Conservation (phyloP, 257 asterid species). For the Linaria vulgaris region DNA sequence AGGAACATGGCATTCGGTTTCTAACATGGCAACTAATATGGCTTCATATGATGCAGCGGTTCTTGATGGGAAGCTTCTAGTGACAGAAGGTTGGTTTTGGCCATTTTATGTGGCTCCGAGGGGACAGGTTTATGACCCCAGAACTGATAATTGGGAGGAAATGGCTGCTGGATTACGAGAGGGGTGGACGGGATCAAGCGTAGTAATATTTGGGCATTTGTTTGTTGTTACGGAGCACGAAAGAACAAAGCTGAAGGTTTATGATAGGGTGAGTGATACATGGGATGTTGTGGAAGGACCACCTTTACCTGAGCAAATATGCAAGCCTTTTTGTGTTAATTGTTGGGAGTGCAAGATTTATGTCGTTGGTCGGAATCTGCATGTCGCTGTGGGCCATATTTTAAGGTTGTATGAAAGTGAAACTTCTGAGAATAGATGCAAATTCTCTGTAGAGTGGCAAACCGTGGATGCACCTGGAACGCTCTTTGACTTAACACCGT, state of each 20-base stretch:
- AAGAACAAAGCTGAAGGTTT: conserved; percentile 86
- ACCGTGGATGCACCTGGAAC: conserved; percentile 76
- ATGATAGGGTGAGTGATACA: conserved; percentile 59
- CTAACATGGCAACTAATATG: conserved; percentile 77
- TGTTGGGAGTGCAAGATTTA: conserved; percentile 51
- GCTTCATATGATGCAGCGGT: conserved; percentile 82
- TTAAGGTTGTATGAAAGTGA: conserved; percentile 13
- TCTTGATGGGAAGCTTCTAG: conserved; percentile 80
- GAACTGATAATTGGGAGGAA: conserved; percentile 67
- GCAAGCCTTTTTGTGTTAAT: conserved; percentile 80
- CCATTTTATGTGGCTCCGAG: conserved; percentile 89
- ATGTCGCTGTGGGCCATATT: conserved; percentile 83
- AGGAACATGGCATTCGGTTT: conserved; percentile 68
- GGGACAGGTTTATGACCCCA: conserved; percentile 87
- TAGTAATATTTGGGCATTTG: conserved; percentile 59
- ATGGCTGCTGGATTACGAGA: conserved; percentile 91
- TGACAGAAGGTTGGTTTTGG: conserved; percentile 99
- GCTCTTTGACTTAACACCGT: conserved; percentile 65
- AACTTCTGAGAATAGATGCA: conserved; percentile 30
- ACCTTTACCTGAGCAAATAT: conserved; percentile 78
- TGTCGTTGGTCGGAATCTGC: conserved; percentile 86
- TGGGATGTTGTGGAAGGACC: conserved; percentile 90
- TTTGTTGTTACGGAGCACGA: conserved; percentile 97
- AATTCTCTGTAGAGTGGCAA: conserved; percentile 66
- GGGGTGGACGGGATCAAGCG: conserved; percentile 99